Base-by-base conservation (phyloP, 208 protist species). In the Trypanosoma avium region DNA sequence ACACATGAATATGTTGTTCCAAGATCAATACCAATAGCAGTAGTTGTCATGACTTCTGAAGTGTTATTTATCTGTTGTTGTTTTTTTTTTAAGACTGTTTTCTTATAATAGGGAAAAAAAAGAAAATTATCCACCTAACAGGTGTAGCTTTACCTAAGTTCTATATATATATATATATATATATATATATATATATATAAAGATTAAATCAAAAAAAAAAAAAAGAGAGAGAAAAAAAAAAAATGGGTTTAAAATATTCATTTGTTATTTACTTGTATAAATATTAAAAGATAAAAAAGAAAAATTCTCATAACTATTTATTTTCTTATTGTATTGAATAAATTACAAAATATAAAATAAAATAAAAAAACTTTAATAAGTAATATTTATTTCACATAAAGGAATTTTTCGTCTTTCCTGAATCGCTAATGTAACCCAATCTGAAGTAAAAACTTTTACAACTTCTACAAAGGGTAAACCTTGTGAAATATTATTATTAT, bases 1-100 rank as follows among this genome's bases (percentile, higher is more conserved):
- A 99, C 97, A 80, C 97, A 98, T 42, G 89, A 98, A 86, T 99
- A 98, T 29, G 97, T 99, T 22, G 97, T 99, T 35, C 95, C 95
- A 19, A 98, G 80, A 85, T 98, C 96, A 73, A 98, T 98, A 67
- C 88, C 90, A 48, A 95, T 88, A 49, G 86, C 83, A 47, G 54
- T 74, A n/a, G 73, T 71, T 22, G 63, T 73, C 40, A 70, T 55
- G 17, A 33, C 33, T 45, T 36, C 29, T 57, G 48, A 27, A 47
- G 15, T 35, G 47, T 67, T 67, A 26, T 35, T 63, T 61, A 0
- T 6, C 2, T 40, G 24, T 59, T 21, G 13, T 3, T 45, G 5
- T 49, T 61, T 33, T 15, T 17, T 17, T 43, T 48, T 33, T 47
- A 21, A 29, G 27, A 5, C 15, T 43, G 45, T 61, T 48, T 48